These are phyloP conservation scores for Suhomyces vadensis DNA, from an alignment of 805 yeast genomes.

Conservation along the genomic window DNA sequence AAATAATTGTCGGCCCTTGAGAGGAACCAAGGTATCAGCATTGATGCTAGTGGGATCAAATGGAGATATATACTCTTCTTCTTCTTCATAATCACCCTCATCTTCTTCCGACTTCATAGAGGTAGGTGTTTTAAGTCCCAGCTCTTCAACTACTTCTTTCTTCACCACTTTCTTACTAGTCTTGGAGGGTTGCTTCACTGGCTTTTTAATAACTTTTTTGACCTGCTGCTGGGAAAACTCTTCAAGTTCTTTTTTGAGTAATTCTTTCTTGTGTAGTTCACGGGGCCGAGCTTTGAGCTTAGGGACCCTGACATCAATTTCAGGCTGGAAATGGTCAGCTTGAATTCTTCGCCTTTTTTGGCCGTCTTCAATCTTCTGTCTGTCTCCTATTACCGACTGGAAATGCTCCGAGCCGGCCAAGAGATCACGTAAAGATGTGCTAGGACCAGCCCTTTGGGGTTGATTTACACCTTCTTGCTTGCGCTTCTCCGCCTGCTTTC, in stretches of 20 bases:
- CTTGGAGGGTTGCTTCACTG: constrained; percentile 4
- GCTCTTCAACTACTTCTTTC: not conserved
- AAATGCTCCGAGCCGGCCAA: constrained; percentile 36
- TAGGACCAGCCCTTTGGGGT: not conserved
- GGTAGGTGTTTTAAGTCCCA: not conserved
- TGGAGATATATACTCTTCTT: constrained; percentile 35
- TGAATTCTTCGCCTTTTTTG: constrained; percentile 34
- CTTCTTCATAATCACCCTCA: no score
- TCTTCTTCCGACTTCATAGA: constrained; percentile 2
- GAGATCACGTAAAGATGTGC: constrained; percentile 1
- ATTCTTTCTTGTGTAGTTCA: constrained; percentile 6
- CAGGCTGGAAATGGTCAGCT: constrained; percentile 29
- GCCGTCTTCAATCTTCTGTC: constrained; percentile 30
- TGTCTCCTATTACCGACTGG: constrained; percentile 43
- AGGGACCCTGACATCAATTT: constrained; percentile 15
- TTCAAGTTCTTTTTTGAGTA: not conserved
- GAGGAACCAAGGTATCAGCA: constrained; percentile 29
- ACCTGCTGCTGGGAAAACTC: no score
- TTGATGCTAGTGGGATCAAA: constrained; percentile 40
- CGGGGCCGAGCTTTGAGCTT: constrained; percentile 14
- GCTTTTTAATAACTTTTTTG: constrained; percentile 5
- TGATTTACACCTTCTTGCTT: not conserved
- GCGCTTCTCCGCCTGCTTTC: not conserved
- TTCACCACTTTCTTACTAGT: not conserved
- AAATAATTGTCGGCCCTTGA: constrained; percentile 18